A percentile compares a stretch with the other conserved stretches of the same genome.
These are phyloP conservation scores for Fusarium sp. DNA, from an alignment of 2,329 filamentous ascomycete species.

Conservation along the genomic window DNA sequence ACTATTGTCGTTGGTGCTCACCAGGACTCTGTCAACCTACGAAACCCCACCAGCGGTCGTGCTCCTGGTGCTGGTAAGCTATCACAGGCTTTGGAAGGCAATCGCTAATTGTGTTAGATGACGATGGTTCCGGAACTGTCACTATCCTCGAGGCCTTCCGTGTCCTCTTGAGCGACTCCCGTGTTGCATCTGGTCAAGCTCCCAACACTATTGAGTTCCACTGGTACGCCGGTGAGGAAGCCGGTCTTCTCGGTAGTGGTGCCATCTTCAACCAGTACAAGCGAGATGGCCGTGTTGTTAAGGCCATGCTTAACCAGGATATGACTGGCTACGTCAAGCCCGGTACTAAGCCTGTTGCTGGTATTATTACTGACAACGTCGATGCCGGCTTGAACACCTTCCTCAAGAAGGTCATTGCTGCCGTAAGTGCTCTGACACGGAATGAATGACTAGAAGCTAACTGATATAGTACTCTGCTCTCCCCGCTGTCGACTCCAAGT, in stretches of 20 bases:
- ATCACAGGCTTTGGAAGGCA: fast-evolving
- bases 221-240: conserved; percentile 88
- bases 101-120: conserved; percentile 27
- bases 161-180: conserved; percentile 73
- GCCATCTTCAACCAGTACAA: conserved; percentile 57
- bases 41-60: conserved; percentile 32
- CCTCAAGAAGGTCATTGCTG: conserved; percentile 53
- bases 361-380: conserved; percentile 57
- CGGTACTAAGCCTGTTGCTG: conserved; percentile 49
- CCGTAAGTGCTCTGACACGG: conserved; percentile 11
- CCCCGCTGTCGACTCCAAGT: conserved; percentile 61
- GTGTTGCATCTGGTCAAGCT: conserved; percentile 70
- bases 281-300: conserved; percentile 50
- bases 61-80: conserved; percentile 43
- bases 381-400: conserved; percentile 53
- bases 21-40: conserved; percentile 79
- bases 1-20: conserved; percentile 84
- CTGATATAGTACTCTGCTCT: conserved; percentile 50
- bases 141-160: conserved; percentile 84
- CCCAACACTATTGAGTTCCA: conserved; percentile 86
- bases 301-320: conserved; percentile 60
- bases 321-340: conserved; percentile 57
- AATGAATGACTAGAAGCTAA: neutral
- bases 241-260: conserved; percentile 80
- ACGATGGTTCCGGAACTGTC: conserved; percentile 54